phyloP scores from a whole-genome alignment of 257 asterid species.

The Schizonepeta tenuifolia region DNA sequence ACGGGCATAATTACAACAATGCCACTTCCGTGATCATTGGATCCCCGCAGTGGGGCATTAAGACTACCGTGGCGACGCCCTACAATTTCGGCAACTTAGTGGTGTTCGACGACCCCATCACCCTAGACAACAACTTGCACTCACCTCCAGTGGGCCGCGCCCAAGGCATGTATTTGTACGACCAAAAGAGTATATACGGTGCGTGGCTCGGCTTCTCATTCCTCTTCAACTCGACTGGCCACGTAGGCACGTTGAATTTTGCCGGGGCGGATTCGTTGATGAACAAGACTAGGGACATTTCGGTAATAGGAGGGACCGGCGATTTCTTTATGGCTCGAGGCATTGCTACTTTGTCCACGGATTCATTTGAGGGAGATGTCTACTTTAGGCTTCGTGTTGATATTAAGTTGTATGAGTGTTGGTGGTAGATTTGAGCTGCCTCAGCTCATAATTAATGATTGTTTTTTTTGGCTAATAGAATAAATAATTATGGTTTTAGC shows the following conservation, averaged over 20 bases:
- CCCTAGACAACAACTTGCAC: constrained; percentile 67
- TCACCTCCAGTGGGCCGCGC: constrained; percentile 76
- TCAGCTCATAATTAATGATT: no score
- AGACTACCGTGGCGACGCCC: constrained; percentile 45
- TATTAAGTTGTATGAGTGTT: constrained; percentile 71
- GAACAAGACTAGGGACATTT: constrained; percentile 72
- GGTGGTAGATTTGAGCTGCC: constrained; percentile 32
- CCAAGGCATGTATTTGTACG: constrained; percentile 64
- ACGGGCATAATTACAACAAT: constrained; percentile 57
- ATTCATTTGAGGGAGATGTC: constrained; percentile 63
- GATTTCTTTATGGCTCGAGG: constrained; percentile 88
- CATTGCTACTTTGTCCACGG: constrained; percentile 62
- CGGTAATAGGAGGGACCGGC: constrained; percentile 87
- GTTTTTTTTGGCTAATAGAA: no score
- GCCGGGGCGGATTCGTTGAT: constrained; percentile 69
- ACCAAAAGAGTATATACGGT: constrained; percentile 38
- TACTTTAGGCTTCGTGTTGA: constrained; percentile 70
- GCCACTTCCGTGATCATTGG: constrained; percentile 67
- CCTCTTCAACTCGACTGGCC: constrained; percentile 55
- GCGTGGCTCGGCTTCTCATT: constrained; percentile 77
- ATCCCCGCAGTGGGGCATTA: constrained; percentile 69
- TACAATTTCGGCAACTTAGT: constrained; percentile 61
- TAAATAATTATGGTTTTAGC: no score
- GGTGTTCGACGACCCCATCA: constrained; percentile 83
- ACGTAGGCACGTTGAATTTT: constrained; percentile 59